Conservation (phyloP, 352 stramenopile genomes). For the Globisporangium mamillatum region DNA sequence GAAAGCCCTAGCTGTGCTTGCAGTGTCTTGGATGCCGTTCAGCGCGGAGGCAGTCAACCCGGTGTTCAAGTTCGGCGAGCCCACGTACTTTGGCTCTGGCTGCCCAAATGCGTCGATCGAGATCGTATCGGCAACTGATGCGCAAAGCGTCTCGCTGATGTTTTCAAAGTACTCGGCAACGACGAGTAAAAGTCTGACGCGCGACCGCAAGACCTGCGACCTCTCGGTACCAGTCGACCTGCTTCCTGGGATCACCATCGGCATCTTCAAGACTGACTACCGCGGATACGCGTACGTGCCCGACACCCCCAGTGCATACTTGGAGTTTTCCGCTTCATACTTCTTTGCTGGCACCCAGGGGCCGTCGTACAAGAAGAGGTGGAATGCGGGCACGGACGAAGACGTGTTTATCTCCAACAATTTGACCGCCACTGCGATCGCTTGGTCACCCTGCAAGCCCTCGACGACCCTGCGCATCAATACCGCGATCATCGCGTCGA, state of each 20-base stretch:
- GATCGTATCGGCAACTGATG: constrained; percentile 25
- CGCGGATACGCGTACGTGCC: constrained; percentile 32
- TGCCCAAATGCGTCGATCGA: constrained; percentile 29
- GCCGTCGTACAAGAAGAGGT: constrained; percentile 19
- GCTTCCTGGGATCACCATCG: constrained; percentile 26
- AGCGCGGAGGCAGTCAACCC: constrained; percentile 1
- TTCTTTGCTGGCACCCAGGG: constrained; percentile 26
- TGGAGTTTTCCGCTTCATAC: constrained; percentile 25
- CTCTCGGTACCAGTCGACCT: constrained; percentile 24
- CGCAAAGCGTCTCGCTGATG: constrained; percentile 32
- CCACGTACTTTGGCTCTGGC: constrained; percentile 30
- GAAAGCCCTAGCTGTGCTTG: background rate
- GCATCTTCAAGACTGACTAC: constrained; percentile 34
- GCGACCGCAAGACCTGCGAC: constrained; percentile 26
- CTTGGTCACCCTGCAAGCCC: constrained; percentile 25
- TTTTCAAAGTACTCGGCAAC: constrained; percentile 28
- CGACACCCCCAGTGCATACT: constrained; percentile 3
- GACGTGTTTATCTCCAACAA: constrained; percentile 25
- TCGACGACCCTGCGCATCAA: constrained; percentile 36
- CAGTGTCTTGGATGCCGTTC: background rate
- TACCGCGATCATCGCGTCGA: constrained; percentile 23
- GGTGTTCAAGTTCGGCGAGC: constrained; percentile 22
- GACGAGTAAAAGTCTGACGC: constrained; percentile 10
- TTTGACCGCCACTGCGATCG: constrained; percentile 18
- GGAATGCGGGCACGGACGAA: constrained; percentile 13